Evolutionary conservation across 2,329 filamentous ascomycete genomes (phyloP).

Genomic region (Bipolaris zeicola): DNA sequence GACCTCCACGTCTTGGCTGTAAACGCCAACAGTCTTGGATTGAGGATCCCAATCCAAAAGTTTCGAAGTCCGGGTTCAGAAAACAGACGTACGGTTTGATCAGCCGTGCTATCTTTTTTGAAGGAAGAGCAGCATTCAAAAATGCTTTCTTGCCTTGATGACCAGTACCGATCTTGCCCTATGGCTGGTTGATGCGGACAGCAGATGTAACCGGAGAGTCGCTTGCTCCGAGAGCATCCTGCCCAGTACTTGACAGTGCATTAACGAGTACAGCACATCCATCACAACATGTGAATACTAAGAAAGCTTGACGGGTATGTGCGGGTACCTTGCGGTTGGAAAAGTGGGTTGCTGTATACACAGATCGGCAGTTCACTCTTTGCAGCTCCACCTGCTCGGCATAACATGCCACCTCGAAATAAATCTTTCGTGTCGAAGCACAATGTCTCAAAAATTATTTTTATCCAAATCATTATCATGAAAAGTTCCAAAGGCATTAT

Average conservation of each 20-base stretch:
- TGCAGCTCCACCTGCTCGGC: background rate
- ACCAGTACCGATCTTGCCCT: background rate
- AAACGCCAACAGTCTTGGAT: background rate
- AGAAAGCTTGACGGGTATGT: background rate
- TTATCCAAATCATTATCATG: background rate
- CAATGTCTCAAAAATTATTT: background rate
- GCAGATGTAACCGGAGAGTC: background rate
- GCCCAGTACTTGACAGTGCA: no score
- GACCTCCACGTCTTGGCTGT: background rate
- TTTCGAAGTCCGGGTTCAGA: background rate
- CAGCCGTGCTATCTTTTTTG: no score
- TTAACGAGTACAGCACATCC: background rate
- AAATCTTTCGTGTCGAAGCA: background rate
- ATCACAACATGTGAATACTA: background rate
- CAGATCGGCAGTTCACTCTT: background rate
- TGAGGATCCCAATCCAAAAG: background rate
- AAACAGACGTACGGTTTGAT: background rate
- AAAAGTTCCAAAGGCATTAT: background rate
- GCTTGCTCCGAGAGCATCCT: background rate
- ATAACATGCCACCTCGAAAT: background rate
- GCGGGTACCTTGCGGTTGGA: background rate
- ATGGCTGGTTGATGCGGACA: background rate
- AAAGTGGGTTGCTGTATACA: background rate
- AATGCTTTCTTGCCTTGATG: background rate
- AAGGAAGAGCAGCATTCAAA: background rate